Percentiles rank a stretch among this genome's conserved stretches.
Evolutionary conservation across 2,329 filamentous ascomycete species (phyloP).

Genomic region (Tolypocladium nubicola): DNA sequence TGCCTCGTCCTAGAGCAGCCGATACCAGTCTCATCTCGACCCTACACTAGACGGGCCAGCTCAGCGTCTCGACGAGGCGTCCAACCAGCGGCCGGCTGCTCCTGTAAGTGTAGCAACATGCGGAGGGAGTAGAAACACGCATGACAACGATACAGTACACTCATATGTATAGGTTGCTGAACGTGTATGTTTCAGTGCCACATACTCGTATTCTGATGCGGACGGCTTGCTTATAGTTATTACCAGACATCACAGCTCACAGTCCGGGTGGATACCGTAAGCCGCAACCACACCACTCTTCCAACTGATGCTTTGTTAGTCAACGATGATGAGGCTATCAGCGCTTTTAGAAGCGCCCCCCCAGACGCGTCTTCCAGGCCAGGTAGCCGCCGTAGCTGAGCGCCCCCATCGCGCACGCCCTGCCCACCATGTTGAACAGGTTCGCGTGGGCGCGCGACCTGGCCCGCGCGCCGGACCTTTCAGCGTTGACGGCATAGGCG

Average conservation of each 20-base stretch:
- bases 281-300: neutral
- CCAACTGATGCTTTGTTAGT: neutral
- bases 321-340: neutral
- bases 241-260: neutral
- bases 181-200: neutral
- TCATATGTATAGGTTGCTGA: too few relatives aligned
- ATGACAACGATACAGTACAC: too few relatives aligned
- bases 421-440: conserved; percentile 12
- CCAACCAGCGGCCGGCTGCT: too few relatives aligned
- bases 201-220: neutral
- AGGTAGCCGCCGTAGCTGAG: conserved; percentile 19
- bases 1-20: too few relatives aligned
- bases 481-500: conserved; percentile 9
- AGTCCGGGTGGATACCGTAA: neutral
- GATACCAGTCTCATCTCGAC: too few relatives aligned
- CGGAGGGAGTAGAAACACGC: too few relatives aligned
- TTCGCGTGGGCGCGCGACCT: conserved; percentile 14
- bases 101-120: too few relatives aligned
- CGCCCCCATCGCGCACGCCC: conserved; percentile 11
- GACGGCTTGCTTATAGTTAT: neutral
- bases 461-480: conserved; percentile 4
- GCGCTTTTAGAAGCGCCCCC: conserved; percentile 2
- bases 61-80: too few relatives aligned
- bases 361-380: conserved; percentile 16
- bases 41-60: too few relatives aligned